Percentiles rank a stretch among this genome's conserved stretches.
These are phyloP conservation scores for Prunus mira DNA, from an alignment of 306 rosid species.

Conservation along the genomic window DNA sequence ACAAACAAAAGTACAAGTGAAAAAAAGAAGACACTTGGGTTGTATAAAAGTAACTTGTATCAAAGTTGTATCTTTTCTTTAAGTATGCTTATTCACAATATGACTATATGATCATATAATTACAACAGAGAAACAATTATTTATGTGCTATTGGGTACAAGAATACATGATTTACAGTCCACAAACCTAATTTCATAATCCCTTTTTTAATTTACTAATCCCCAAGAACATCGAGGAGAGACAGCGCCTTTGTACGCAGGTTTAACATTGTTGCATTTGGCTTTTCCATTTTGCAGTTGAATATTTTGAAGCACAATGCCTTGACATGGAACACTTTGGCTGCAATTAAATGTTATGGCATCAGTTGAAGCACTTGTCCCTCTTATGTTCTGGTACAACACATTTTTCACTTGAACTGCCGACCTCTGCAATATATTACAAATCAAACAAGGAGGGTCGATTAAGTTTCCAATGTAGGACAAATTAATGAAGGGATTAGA, in stretches of 20 bases:
- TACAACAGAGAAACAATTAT: neutral
- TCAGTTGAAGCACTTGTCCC: conserved; percentile 53
- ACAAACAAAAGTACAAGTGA: no score
- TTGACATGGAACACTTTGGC: conserved; percentile 45
- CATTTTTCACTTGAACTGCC: conserved; percentile 50
- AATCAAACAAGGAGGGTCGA: no score
- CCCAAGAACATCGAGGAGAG: conserved; percentile 15
- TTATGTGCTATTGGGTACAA: neutral
- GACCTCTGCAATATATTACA: conserved; percentile 25
- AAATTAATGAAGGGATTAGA: neutral
- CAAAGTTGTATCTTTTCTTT: neutral
- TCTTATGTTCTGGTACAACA: conserved; percentile 50
- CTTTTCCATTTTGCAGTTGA: conserved; percentile 22
- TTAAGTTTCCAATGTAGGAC: neutral
- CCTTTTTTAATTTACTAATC: neutral
- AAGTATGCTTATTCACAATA: neutral
- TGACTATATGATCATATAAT: neutral
- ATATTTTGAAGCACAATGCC: conserved; percentile 43
- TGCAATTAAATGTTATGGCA: conserved; percentile 54
- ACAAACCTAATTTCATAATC: neutral
- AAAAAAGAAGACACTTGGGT: no score
- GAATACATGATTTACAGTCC: neutral
- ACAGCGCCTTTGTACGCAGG: conserved; percentile 13
- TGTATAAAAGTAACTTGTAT: neutral
- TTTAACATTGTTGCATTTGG: conserved; percentile 10